Conservation (phyloP, 1,139 yeast species). For the Schizosaccharomyces versatilis region DNA sequence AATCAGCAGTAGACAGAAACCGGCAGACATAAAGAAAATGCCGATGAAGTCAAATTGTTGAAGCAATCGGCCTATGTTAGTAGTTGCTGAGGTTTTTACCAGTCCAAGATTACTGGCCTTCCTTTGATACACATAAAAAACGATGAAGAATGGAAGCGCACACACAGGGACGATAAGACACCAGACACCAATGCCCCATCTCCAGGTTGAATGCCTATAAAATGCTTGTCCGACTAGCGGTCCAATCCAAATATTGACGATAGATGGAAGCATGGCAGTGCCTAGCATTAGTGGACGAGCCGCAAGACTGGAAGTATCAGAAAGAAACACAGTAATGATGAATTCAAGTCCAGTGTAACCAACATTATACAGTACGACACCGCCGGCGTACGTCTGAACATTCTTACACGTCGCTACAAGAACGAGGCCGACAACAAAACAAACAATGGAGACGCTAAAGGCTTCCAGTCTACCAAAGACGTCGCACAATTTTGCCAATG, state of each 20-base stretch:
- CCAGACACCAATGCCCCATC: constrained; percentile 22
- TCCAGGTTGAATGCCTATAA: constrained; percentile 15
- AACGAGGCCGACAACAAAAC: constrained; percentile 49
- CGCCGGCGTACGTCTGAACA: constrained; percentile 48
- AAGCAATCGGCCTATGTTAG: constrained; percentile 3
- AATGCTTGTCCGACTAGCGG: constrained; percentile 13
- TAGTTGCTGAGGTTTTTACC: constrained; percentile 5
- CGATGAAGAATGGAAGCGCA: constrained; percentile 17
- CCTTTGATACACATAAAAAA: constrained; percentile 17
- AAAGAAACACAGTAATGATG: constrained; percentile 22
- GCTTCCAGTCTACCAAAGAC: constrained; percentile 25
- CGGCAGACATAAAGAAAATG: constrained; percentile 18
- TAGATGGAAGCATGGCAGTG: constrained; percentile 18
- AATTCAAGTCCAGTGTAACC: constrained; percentile 34
- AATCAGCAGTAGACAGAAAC: constrained; percentile 20
- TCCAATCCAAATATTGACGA: constrained; percentile 16
- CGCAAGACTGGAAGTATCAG: constrained; percentile 22
- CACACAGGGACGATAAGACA: constrained; percentile 20
- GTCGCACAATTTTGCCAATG: constrained; percentile 24
- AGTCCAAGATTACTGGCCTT: constrained; percentile 17
- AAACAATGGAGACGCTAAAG: constrained; percentile 30
- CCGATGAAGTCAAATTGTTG: constrained; percentile 21
- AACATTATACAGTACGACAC: constrained; percentile 45
- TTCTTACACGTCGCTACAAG: constrained; percentile 46
- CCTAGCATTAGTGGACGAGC: constrained; percentile 22